Evolutionary conservation across 2,329 filamentous ascomycete genomes (phyloP).

Genomic region (Fusarium agapanthi): DNA sequence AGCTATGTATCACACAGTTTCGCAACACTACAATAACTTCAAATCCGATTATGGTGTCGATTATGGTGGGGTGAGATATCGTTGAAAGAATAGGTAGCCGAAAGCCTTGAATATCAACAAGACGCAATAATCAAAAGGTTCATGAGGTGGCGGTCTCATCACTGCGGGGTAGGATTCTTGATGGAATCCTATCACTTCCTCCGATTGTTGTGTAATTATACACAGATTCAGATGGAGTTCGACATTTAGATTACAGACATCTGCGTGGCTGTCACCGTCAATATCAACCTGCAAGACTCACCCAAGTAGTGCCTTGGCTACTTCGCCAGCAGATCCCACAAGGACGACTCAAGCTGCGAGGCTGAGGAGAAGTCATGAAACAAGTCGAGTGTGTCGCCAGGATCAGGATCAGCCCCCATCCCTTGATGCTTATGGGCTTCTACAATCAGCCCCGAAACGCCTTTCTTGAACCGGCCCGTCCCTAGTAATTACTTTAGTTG

Average conservation of each 20-base stretch:
- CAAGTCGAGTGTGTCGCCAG: slow-evolving; percentile 31
- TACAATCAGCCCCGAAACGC: slow-evolving; percentile 19
- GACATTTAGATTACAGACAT: background rate
- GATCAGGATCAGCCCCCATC: slow-evolving; percentile 15
- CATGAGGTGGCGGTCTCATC: slow-evolving; percentile 24
- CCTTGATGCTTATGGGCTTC: slow-evolving; percentile 15
- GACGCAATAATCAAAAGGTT: slow-evolving; percentile 1
- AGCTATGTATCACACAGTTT: background rate
- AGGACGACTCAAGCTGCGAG: slow-evolving; percentile 14
- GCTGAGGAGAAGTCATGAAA: slow-evolving; percentile 32
- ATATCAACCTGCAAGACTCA: background rate
- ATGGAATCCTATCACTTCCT: slow-evolving; percentile 10
- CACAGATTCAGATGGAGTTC: background rate
- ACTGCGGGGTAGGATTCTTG: slow-evolving; percentile 8
- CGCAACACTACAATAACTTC: background rate
- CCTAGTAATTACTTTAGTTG: slow-evolving; percentile 38
- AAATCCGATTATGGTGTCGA: slow-evolving; percentile 1
- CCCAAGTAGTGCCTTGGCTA: background rate
- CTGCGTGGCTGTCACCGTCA: background rate
- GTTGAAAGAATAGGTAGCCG: slow-evolving; percentile 1
- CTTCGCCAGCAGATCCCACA: background rate
- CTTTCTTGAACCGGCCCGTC: slow-evolving; percentile 40
- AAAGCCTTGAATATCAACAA: slow-evolving; percentile 1
- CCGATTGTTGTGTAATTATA: background rate
- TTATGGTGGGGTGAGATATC: slow-evolving; percentile 14